Evolutionary conservation across 2,329 filamentous ascomycete genomes (phyloP).

Genomic region (Colletotrichum sojae): DNA sequence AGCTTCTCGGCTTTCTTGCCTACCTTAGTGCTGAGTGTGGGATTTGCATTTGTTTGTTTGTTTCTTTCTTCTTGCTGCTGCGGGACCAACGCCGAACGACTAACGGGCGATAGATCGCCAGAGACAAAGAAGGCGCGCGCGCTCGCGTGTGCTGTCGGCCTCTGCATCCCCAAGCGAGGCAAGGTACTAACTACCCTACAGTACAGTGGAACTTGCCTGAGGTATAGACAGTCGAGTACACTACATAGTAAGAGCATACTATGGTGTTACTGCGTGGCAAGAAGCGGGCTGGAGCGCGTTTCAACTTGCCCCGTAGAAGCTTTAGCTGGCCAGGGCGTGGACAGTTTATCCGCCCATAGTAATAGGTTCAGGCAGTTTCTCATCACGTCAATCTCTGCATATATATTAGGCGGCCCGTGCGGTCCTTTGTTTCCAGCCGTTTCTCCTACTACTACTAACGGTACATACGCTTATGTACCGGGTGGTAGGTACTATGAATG

Average conservation of each 20-base stretch:
- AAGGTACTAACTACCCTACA: too few species aligned
- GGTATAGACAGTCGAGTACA: too few species aligned
- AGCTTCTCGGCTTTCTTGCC: too few species aligned
- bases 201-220: too few species aligned
- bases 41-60: constrained; percentile 2
- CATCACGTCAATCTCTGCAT: neutral
- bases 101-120: constrained; percentile 4
- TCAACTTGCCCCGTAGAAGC: neutral
- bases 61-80: neutral
- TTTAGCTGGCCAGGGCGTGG: neutral
- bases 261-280: neutral
- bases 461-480: neutral
- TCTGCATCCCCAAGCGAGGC: neutral
- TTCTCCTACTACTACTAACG: neutral
- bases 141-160: neutral
- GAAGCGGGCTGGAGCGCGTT: neutral
- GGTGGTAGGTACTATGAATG: neutral
- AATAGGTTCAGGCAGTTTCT: too few species aligned
- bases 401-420: constrained; percentile 5
- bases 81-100: constrained; percentile 7
- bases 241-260: too few species aligned
- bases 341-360: too few species aligned
- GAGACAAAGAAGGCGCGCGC: constrained; percentile 2
- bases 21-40: too few species aligned
- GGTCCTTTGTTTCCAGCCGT: neutral